phyloP scores from a whole-genome alignment of 805 yeast genomes.

The Teunomyces panamensis region DNA sequence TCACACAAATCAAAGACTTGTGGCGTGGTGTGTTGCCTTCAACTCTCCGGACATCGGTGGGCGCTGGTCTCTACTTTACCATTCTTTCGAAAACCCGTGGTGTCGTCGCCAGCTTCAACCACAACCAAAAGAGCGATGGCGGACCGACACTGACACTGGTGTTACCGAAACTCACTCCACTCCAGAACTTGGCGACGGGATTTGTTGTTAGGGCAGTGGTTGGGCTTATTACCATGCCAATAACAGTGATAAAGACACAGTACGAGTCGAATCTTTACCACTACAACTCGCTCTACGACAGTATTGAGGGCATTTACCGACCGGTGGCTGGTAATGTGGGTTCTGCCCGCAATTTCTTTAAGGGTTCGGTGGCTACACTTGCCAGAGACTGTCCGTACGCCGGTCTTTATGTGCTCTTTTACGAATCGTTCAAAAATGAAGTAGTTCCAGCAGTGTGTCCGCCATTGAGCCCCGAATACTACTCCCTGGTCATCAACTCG shows the following conservation, averaged over 20 bases:
- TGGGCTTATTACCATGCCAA: constrained; percentile 90
- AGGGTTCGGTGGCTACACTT: constrained; percentile 84
- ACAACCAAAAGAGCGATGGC: constrained; percentile 5
- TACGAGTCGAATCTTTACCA: constrained; percentile 78
- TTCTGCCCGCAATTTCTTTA: constrained; percentile 68
- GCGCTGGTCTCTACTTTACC: constrained; percentile 83
- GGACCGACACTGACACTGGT: constrained; percentile 29
- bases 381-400: constrained; percentile 96
- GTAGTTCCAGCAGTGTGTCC: constrained; percentile 39
- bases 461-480: constrained; percentile 10
- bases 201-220: constrained; percentile 75
- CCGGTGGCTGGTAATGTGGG: constrained; percentile 7
- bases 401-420: constrained; percentile 82
- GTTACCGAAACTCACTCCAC: constrained; percentile 69
- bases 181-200: constrained; percentile 74
- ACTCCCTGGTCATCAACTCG: constrained; percentile 55
- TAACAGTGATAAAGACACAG: constrained; percentile 85
- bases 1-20: constrained; percentile 45
- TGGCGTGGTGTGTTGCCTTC: constrained; percentile 97
- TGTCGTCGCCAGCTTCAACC: constrained; percentile 35
- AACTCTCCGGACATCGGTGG: constrained; percentile 83
- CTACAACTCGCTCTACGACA: constrained; percentile 62
- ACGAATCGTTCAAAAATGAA: constrained; percentile 68
- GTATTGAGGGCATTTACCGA: constrained; percentile 52
- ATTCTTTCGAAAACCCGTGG: constrained; percentile 62